Evolutionary conservation across 371 early-diverging fungal species (phyloP).

Genomic region (Umbelopsis sp.): DNA sequence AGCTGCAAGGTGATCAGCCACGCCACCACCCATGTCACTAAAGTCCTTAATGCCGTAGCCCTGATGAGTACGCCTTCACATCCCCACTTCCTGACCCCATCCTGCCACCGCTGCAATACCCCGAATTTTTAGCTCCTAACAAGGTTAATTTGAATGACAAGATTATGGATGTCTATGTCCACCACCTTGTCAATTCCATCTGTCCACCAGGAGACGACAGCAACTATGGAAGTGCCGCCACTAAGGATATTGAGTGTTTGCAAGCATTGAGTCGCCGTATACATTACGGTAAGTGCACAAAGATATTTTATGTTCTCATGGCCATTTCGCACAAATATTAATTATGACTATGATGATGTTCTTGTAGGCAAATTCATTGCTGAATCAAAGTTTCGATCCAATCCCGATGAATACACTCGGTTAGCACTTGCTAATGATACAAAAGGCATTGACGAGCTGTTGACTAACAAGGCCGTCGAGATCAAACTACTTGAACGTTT

Average conservation of each 20-base stretch:
- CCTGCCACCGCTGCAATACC: slow-evolving; percentile 80
- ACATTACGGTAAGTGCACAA: slow-evolving; percentile 77
- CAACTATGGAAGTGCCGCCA: slow-evolving; percentile 92
- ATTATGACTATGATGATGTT: not conserved
- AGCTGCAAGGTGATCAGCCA: not conserved
- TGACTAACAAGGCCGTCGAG: slow-evolving; percentile 89
- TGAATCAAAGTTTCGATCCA: slow-evolving; percentile 89
- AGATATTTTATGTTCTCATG: not conserved
- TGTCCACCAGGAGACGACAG: slow-evolving; percentile 72
- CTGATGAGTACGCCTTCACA: slow-evolving; percentile 97
- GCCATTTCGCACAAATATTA: slow-evolving; percentile 10
- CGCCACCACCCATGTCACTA: not conserved
- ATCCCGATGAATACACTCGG: slow-evolving; percentile 82
- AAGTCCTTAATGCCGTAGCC: slow-evolving; percentile 44
- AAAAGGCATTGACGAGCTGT: slow-evolving; percentile 77
- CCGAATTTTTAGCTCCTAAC: slow-evolving; percentile 70
- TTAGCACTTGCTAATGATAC: slow-evolving; percentile 79
- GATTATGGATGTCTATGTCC: slow-evolving; percentile 77
- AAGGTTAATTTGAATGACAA: slow-evolving; percentile 84
- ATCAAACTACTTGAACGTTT: slow-evolving; percentile 79
- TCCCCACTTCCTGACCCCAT: slow-evolving; percentile 83
- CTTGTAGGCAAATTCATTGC: slow-evolving; percentile 90
- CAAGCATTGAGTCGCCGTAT: slow-evolving; percentile 93
- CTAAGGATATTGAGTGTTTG: slow-evolving; percentile 89
- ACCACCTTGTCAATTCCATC: slow-evolving; percentile 73